Evolutionary conservation across 129 eudicot species (phyloP).

Genomic region (Flaveria bidentis): DNA sequence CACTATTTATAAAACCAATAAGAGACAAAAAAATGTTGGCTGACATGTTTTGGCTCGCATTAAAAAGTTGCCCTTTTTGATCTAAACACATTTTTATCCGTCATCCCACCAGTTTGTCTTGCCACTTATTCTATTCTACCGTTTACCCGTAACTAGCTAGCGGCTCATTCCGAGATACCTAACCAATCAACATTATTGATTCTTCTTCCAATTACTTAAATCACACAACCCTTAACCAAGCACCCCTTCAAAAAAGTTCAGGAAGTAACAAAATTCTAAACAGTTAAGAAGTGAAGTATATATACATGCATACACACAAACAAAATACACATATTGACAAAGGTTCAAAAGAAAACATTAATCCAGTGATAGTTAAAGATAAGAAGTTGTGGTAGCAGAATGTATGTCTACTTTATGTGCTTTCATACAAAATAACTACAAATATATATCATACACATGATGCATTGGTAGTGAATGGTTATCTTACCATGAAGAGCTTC

Average conservation of each 20-base stretch:
- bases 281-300: background rate
- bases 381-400: background rate
- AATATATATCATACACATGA: slow-evolving; percentile 6
- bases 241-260: background rate
- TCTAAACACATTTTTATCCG: background rate
- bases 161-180: background rate
- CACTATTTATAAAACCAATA: background rate
- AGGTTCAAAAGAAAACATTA: background rate
- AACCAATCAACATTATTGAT: background rate
- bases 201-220: background rate
- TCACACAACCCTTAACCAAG: background rate
- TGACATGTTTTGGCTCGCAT: background rate
- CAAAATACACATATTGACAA: background rate
- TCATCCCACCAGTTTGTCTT: background rate
- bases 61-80: background rate
- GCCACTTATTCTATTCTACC: background rate
- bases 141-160: background rate
- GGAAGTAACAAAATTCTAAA: background rate
- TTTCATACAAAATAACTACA: too few species aligned
- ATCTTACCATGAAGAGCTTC: slow-evolving; percentile 94
- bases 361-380: background rate
- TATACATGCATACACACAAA: background rate
- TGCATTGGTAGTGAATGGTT: slow-evolving; percentile 7
- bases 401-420: too few species aligned
- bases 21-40: background rate